Base-by-base conservation (phyloP, 2,329 filamentous ascomycete species). In the Hypomyces perniciosus region DNA sequence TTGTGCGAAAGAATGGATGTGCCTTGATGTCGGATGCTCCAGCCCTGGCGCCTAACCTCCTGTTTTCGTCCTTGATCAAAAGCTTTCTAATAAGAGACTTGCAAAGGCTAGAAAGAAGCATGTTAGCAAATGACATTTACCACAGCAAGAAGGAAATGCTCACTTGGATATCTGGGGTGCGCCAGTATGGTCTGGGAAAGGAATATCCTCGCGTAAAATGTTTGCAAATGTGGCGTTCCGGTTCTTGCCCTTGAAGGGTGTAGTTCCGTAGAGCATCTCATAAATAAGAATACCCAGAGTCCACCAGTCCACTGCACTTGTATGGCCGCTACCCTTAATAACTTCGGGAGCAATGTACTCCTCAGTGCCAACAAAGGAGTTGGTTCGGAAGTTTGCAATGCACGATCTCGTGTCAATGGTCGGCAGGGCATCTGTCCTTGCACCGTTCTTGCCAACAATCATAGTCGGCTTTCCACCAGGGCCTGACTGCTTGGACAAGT, bases 351-450 rank as follows among this genome's bases (percentile, higher is more conserved):
- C 93, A 64, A 99, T 99, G 69, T 99, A 99, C 68, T 99, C 93
- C 68, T 99, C 93, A 1, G 93, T 99, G 13, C 93, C 93, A 39
- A 99, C 93, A 66, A 99, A 99, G 0, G 91, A 96, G 65, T 99
- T 99, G 13, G 93, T 99, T 50, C 93, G 83, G 78, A 99, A 99
- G 72, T 97, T 93, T 58, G 89, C 90, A 64, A 99, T 99, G 66
- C 93, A 99, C 6, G 93, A 96, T 66, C 95, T 93, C 30, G 93
- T 99, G 68, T 99, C 93, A 64, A 99, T 96, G n/a, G 91, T 93
- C 10, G 92, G 92, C 58, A 96, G 76, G 40, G 89, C 91, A 54
- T 85, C 90, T 6, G 88, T 86, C 49, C 90, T 92, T 37, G 90
- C 85, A 48, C 91, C 91, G 60, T 88, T 91, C 67, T 89, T 90